phyloP scores from a whole-genome alignment of 2,329 filamentous ascomycete species.

The Torrubiella hemipterigena region DNA sequence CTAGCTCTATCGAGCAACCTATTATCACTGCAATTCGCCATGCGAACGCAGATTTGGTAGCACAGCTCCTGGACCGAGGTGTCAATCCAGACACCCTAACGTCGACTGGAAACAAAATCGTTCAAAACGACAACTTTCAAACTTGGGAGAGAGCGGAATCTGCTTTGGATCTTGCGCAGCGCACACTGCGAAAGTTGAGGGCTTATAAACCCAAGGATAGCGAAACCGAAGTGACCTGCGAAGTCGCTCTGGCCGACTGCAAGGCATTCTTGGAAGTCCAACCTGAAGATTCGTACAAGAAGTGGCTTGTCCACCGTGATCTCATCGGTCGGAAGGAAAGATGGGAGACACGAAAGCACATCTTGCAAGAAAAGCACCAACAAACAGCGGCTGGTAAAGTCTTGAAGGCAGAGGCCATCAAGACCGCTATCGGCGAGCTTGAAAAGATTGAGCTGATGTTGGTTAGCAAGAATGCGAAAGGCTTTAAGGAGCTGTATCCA shows the following conservation, averaged over 20 bases:
- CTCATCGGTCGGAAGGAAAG: conserved; percentile 17
- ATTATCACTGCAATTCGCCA: conserved; percentile 46
- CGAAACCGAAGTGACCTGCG: no score
- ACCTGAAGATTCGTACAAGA: conserved; percentile 55
- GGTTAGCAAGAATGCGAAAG: conserved; percentile 49
- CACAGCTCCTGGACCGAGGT: conserved; percentile 49
- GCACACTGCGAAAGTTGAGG: no score
- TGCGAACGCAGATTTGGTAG: conserved; percentile 31
- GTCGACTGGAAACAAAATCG: conserved; percentile 1
- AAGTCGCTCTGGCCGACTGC: no score
- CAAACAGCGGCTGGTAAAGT: no score
- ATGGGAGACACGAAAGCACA: no score
- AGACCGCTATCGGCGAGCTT: conserved; percentile 36
- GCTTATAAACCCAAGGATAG: no score
- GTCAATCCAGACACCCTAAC: conserved; percentile 54
- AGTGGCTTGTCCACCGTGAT: conserved; percentile 36
- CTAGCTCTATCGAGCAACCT: conserved; percentile 45
- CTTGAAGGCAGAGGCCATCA: conserved; percentile 40
- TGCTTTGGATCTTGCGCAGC: no score
- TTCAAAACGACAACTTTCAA: no score
- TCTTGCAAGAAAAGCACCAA: no score
- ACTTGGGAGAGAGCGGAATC: no score
- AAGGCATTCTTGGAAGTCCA: no score
- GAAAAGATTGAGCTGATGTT: conserved; percentile 43
- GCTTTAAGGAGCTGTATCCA: conserved; percentile 53